These are phyloP conservation scores for Grammothele lineata DNA, from an alignment of 768 basidiomycete species.

Conservation along the genomic window DNA sequence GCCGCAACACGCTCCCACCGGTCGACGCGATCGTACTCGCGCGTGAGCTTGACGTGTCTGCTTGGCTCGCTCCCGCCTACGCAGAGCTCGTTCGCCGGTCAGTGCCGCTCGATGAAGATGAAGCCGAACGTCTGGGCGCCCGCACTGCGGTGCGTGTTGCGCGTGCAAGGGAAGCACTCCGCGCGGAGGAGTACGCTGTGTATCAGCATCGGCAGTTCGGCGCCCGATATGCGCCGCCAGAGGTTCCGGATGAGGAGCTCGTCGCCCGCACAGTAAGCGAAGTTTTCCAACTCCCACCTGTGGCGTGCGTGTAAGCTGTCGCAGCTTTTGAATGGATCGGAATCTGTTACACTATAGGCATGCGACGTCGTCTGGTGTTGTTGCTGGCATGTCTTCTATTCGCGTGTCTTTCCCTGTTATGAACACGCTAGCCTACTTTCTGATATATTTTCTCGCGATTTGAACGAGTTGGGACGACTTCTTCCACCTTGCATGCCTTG, in stretches of 20 bases:
- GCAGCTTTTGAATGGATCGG: no score
- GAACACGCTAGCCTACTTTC: no score
- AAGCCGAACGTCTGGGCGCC: constrained; percentile 23
- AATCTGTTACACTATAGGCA: no score
- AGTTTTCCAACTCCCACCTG: constrained; percentile 9
- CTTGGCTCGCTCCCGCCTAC: constrained; percentile 24
- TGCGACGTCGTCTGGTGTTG: no score
- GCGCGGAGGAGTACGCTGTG: constrained; percentile 16
- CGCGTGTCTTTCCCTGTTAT: no score
- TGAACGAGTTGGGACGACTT: no score
- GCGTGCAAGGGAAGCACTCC: constrained; percentile 22
- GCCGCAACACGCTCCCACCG: constrained; percentile 7
- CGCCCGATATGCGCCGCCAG: constrained; percentile 8
- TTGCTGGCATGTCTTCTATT: no score
- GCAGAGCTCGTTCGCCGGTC: constrained; percentile 20
- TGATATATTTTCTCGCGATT: no score
- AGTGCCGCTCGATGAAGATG: constrained; percentile 19
- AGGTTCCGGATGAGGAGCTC: constrained; percentile 16
- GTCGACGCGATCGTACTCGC: constrained; percentile 21
- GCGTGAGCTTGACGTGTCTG: constrained; percentile 14
- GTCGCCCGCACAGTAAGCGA: constrained; percentile 17
- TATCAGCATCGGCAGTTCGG: constrained; percentile 14
- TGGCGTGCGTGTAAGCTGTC: no score
- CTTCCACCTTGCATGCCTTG: no score
- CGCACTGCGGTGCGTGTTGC: constrained; percentile 19